A percentile compares a stretch with the other conserved stretches of the same genome.
phyloP scores from a whole-genome alignment of 257 asterid genomes.

The Hygrophila difformis region DNA sequence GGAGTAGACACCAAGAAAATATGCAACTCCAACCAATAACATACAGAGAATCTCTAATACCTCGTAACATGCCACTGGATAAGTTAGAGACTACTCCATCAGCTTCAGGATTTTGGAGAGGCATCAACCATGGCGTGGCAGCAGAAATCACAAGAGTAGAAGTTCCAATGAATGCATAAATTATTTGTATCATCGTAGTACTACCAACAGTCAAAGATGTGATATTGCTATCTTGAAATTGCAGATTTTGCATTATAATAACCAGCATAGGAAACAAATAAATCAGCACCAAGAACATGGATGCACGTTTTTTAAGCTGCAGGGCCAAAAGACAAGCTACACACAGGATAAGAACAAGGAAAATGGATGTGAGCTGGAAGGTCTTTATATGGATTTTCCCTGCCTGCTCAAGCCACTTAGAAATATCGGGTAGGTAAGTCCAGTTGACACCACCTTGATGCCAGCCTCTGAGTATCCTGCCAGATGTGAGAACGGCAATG shows the following conservation, averaged over 20 bases:
- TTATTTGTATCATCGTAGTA: constrained; percentile 45
- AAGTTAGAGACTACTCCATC: constrained; percentile 7
- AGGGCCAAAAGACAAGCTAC: constrained; percentile 24
- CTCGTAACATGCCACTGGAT: constrained; percentile 20
- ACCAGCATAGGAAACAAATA: constrained; percentile 39
- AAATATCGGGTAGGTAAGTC: constrained; percentile 73
- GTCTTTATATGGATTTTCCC: constrained; percentile 36
- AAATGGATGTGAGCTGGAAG: constrained; percentile 45
- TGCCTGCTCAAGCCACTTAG: constrained; percentile 64
- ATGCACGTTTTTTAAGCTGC: constrained; percentile 23
- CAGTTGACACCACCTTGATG: constrained; percentile 99
- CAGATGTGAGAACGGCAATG: constrained; percentile 41
- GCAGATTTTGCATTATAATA: constrained; percentile 40
- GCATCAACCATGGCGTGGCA: constrained; percentile 65
- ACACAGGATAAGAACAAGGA: constrained; percentile 36
- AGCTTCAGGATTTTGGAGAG: constrained; percentile 22
- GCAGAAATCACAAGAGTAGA: constrained; percentile 34
- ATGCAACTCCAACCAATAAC: constrained; percentile 51
- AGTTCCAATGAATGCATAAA: constrained; percentile 49
- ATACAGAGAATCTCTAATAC: constrained; percentile 35
- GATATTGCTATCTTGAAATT: constrained; percentile 28
- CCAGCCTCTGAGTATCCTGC: constrained; percentile 89
- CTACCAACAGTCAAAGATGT: constrained; percentile 31
- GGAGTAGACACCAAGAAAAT: constrained; percentile 77
- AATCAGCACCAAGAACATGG: constrained; percentile 29